phyloP scores from a whole-genome alignment of 345 rosid species.

The Bruguiera parviflora region DNA sequence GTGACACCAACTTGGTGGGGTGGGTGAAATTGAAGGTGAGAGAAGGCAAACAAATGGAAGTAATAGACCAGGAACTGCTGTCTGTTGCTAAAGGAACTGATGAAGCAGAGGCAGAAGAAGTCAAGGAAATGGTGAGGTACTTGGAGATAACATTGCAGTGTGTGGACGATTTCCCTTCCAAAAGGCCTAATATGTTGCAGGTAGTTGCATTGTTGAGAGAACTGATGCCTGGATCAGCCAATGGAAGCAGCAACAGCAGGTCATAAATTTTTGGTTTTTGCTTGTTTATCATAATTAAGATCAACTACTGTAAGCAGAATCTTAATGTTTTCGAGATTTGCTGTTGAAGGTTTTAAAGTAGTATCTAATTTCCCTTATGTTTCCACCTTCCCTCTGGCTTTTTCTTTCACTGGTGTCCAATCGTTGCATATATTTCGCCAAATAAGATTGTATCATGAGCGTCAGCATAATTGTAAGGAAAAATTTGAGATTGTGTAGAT shows the following conservation, averaged over 20 bases:
- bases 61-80: constrained; percentile 72
- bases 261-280: constrained; percentile 20
- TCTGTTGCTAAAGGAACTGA: constrained; percentile 40
- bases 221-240: constrained; percentile 54
- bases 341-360: constrained; percentile 20
- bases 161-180: constrained; percentile 85
- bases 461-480: too few species aligned
- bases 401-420: not conserved
- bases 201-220: constrained; percentile 84
- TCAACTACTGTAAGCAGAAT: constrained; percentile 11
- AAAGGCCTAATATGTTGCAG: constrained; percentile 82
- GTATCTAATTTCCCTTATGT: constrained; percentile 30
- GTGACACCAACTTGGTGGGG: constrained; percentile 95
- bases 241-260: constrained; percentile 61
- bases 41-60: constrained; percentile 89
- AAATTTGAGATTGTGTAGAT: too few species aligned
- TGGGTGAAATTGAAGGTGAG: constrained; percentile 88
- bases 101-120: constrained; percentile 51
- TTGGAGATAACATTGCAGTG: constrained; percentile 78
- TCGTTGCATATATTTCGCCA: not conserved
- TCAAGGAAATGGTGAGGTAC: constrained; percentile 80
- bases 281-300: constrained; percentile 15
- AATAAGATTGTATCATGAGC: not conserved
- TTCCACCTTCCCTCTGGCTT: constrained; percentile 8
- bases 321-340: constrained; percentile 20